phyloP scores from a whole-genome alignment of 495 filamentous ascomycete species.

The Aspergillus leporis region DNA sequence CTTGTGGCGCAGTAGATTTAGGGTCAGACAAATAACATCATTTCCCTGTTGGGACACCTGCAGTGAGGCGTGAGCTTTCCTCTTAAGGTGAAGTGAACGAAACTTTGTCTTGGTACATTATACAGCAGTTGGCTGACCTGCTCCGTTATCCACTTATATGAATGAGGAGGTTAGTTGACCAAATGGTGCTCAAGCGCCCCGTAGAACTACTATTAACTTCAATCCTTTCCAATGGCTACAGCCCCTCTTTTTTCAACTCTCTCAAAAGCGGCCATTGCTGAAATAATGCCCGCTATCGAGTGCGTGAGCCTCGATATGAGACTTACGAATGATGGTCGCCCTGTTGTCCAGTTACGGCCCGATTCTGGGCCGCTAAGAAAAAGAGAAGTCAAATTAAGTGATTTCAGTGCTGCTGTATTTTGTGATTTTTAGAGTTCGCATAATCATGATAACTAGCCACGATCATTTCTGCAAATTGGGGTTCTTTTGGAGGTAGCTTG shows the following conservation, averaged over 20 bases:
- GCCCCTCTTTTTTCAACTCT: too few species aligned
- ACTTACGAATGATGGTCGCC: constrained; percentile 17
- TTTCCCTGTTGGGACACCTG: not conserved
- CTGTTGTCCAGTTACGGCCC: constrained; percentile 29
- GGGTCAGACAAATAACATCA: not conserved
- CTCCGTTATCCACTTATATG: too few species aligned
- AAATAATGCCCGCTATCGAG: constrained; percentile 25
- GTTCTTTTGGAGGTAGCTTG: constrained; percentile 35
- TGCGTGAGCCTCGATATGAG: constrained; percentile 28
- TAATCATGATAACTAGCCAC: constrained; percentile 34
- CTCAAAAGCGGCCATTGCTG: too few species aligned
- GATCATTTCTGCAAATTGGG: constrained; percentile 30
- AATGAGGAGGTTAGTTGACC: too few species aligned
- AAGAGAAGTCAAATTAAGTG: constrained; percentile 29
- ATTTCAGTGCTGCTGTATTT: constrained; percentile 37
- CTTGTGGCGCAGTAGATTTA: too few species aligned
- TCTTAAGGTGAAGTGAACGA: not conserved
- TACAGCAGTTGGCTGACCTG: too few species aligned
- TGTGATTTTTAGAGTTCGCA: constrained; percentile 21
- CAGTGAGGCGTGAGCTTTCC: not conserved
- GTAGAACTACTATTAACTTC: too few species aligned
- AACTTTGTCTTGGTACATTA: too few species aligned
- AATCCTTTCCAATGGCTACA: too few species aligned
- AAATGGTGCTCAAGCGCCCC: too few species aligned
- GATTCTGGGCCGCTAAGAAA: constrained; percentile 32